Base-by-base conservation (phyloP, 768 basidiomycete genomes). In the Amanita rubescens region DNA sequence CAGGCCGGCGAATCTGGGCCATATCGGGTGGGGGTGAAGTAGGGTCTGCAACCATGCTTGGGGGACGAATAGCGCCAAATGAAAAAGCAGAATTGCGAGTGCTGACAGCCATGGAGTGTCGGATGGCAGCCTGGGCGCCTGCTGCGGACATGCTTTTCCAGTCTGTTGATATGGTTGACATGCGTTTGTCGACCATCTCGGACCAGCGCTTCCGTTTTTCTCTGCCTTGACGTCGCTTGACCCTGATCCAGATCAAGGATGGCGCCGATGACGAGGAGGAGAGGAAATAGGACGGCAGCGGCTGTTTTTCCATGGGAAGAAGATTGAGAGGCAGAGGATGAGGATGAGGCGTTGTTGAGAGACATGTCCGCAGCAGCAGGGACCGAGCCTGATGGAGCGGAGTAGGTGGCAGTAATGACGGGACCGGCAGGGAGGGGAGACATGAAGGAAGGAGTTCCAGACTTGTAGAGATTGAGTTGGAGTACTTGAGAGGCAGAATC, bases 151-250 rank as follows among this genome's bases (percentile, higher is more conserved):
- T 81, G 41, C 77, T 75, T 65, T 84, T 85, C 89, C 89, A 91
- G 62, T 90, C 85, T 17, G 76, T 70, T 5, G 82, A 84, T 58
- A 90, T 87, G 46, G 84, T 87, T 2, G 82, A 85, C 89, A 92
- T 90, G 65, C 89, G 85, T 66, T 81, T 82, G 70, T 92, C 89
- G 65, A 92, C 66, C 9, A 73, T 77, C 63, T 82, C 75, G 37
- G 76, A 81, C 74, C 80, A 92, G 19, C 74, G 73, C 65, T 70
- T 75, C 61, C 78, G 74, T 64, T 85, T 75, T 25, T 77, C 72
- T 53, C 69, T 70, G 47, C 73, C 72, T 57, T 68, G 76, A 27
- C 66, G 60, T 55, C 89, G 80, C 48, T 67, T 77, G 54, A 70
- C 67, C 62, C 67, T 78, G 71, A 91, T 63, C 66, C 80, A 88